These are phyloP conservation scores for Zasmidium citrigriseum DNA, from an alignment of 2,329 filamentous ascomycete genomes.

Conservation along the genomic window DNA sequence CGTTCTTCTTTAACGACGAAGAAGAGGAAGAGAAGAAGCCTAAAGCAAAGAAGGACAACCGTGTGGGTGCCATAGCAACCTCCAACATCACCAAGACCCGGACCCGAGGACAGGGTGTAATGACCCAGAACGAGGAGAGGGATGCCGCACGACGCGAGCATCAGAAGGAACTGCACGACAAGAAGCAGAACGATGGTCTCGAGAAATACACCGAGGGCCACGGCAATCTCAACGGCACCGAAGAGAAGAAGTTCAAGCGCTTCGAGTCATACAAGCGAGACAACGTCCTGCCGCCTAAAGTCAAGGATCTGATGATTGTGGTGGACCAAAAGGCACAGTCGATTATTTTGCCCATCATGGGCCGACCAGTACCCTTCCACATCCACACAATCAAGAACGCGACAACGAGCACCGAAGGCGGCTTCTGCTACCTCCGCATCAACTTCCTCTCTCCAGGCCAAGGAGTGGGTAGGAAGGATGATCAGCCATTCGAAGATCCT, in stretches of 20 bases:
- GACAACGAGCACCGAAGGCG: constrained; percentile 93
- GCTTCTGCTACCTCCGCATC: constrained; percentile 90
- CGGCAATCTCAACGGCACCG: constrained; percentile 80
- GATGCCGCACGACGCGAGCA: constrained; percentile 86
- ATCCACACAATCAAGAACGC: constrained; percentile 99
- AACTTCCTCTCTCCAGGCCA: constrained; percentile 97
- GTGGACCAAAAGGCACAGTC: constrained; percentile 90
- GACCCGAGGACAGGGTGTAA: constrained; percentile 84
- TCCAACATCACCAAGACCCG: constrained; percentile 96
- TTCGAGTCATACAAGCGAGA: constrained; percentile 99
- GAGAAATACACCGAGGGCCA: constrained; percentile 84
- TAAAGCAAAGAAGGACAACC: constrained; percentile 83
- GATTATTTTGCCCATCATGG: constrained; percentile 94
- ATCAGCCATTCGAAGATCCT: constrained; percentile 95
- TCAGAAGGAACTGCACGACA: constrained; percentile 82
- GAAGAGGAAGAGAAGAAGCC: constrained; percentile 81
- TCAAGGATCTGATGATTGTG: constrained; percentile 84
- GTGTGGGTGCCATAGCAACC: constrained; percentile 82
- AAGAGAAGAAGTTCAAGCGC: constrained; percentile 97
- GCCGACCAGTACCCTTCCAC: constrained; percentile 94
- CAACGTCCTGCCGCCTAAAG: constrained; percentile 81
- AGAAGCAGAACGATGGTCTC: constrained; percentile 88
- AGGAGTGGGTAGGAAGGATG: constrained; percentile 94
- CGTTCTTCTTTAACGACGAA: constrained; percentile 98
- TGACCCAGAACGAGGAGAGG: constrained; percentile 84